Percentiles rank a stretch among this genome's conserved stretches.
Evolutionary conservation across 768 basidiomycete species (phyloP).

Genomic region (Boletus tomentosulus): DNA sequence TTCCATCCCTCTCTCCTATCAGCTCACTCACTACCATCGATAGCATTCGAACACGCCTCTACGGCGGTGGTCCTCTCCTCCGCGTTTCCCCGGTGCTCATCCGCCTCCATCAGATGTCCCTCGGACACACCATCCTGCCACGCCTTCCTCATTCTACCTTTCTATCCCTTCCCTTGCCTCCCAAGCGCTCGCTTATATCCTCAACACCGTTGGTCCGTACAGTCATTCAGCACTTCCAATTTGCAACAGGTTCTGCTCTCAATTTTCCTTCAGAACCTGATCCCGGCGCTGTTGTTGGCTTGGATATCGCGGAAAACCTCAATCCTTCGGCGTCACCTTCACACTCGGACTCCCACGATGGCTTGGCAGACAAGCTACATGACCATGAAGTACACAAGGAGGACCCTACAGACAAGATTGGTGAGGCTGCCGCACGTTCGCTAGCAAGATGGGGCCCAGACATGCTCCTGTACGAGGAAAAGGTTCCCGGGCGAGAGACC

Average conservation of each 20-base stretch:
- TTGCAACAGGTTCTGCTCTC: conserved; percentile 72
- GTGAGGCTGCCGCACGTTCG: conserved; percentile 87
- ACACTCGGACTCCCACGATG: conserved; percentile 14
- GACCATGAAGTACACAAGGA: conserved; percentile 35
- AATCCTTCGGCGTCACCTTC: conserved; percentile 30
- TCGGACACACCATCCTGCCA: conserved; percentile 61
- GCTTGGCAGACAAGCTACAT: conserved; percentile 27
- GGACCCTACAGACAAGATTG: conserved; percentile 70
- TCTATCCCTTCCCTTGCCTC: conserved; percentile 74
- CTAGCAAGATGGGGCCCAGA: conserved; percentile 82
- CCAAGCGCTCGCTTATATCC: conserved; percentile 66
- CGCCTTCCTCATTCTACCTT: conserved; percentile 80
- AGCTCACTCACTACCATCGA: conserved; percentile 9
- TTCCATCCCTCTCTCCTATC: not conserved
- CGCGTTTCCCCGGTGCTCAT: conserved; percentile 60
- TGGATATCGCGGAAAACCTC: conserved; percentile 57
- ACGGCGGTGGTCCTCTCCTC: conserved; percentile 79
- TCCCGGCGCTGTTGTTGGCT: conserved; percentile 57
- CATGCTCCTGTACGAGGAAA: conserved; percentile 63
- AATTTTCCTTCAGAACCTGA: conserved; percentile 41
- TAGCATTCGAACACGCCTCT: conserved; percentile 89
- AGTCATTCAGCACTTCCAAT: conserved; percentile 69
- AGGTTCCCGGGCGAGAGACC: conserved; percentile 5
- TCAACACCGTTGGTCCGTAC: conserved; percentile 72
- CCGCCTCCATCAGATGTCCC: conserved; percentile 37